These are phyloP conservation scores for Elsinoe perseae DNA, from an alignment of 2,329 filamentous ascomycete genomes.

Conservation along the genomic window DNA sequence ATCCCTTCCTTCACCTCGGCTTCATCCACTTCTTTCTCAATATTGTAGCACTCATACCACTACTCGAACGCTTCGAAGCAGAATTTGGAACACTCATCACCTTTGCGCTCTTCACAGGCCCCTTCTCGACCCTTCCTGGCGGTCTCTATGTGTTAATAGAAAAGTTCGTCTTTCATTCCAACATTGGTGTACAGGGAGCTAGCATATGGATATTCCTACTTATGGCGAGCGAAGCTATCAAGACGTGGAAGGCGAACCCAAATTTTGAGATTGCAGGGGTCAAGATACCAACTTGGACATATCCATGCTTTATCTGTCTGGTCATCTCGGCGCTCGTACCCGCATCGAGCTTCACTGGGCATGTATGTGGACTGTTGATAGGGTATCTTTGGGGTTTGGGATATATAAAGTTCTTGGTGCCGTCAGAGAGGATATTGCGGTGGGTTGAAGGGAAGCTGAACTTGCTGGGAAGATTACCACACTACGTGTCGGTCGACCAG, in stretches of 20 bases:
- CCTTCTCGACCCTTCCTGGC: conserved; percentile 58
- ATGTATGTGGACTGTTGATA: conserved; percentile 72
- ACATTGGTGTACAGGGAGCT: conserved; percentile 70
- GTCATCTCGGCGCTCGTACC: conserved; percentile 71
- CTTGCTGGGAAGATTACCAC: conserved; percentile 71
- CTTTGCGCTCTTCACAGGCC: conserved; percentile 81
- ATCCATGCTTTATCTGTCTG: conserved; percentile 69
- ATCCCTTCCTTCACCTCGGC: conserved; percentile 74
- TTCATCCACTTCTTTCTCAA: conserved; percentile 78
- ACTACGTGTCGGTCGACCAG: conserved; percentile 91
- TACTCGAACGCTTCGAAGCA: conserved; percentile 86
- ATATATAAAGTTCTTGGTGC: conserved; percentile 81
- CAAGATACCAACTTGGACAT: conserved; percentile 86
- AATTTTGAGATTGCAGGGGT: conserved; percentile 58
- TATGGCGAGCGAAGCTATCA: conserved; percentile 74
- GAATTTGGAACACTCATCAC: conserved; percentile 87
- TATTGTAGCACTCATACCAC: conserved; percentile 68
- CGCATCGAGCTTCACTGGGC: conserved; percentile 74
- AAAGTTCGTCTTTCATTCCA: conserved; percentile 59
- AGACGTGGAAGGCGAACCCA: conserved; percentile 75
- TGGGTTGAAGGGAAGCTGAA: conserved; percentile 88
- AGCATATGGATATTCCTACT: conserved; percentile 93
- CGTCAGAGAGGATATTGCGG: conserved; percentile 77
- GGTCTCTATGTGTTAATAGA: conserved; percentile 74
- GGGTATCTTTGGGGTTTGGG: conserved; percentile 86